Conservation (phyloP, 139 green algal species). For the Zygnema cylindricum region DNA sequence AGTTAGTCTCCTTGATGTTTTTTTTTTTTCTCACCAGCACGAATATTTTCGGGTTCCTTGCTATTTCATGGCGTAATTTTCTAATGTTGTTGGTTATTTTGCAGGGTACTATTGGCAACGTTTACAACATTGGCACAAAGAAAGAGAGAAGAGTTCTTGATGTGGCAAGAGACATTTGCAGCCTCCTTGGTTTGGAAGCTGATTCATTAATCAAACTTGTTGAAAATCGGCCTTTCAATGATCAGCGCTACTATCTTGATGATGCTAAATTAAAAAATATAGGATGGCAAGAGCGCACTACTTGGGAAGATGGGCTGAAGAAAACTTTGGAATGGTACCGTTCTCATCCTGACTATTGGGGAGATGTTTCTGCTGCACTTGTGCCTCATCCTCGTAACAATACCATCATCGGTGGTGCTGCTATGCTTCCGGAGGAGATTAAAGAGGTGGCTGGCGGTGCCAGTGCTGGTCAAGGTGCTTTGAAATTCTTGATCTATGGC, state of each 20-base stretch:
- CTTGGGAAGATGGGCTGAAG: slow-evolving; percentile 90
- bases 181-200: slow-evolving; percentile 68
- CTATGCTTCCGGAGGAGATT: slow-evolving; percentile 1
- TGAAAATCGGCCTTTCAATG: slow-evolving; percentile 69
- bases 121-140: slow-evolving; percentile 98
- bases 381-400: slow-evolving; percentile 46
- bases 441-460: not conserved
- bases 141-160: slow-evolving; percentile 89
- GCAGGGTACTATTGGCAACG: slow-evolving; percentile 70
- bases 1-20: no score
- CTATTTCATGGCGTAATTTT: no score
- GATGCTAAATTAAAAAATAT: slow-evolving; percentile 87
- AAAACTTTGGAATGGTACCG: slow-evolving; percentile 94
- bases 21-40: no score
- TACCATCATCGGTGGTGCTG: not conserved
- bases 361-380: slow-evolving; percentile 70
- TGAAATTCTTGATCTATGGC: slow-evolving; percentile 64
- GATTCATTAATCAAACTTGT: slow-evolving; percentile 66
- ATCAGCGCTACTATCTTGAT: slow-evolving; percentile 92
- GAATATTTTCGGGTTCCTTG: no score
- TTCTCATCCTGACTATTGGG: slow-evolving; percentile 79
- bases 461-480: not conserved
- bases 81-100: no score
- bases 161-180: slow-evolving; percentile 75
- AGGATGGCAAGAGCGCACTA: slow-evolving; percentile 87